Base-by-base conservation (phyloP, 2,329 filamentous ascomycete genomes). In the Phaeomoniella chlamydospora region DNA sequence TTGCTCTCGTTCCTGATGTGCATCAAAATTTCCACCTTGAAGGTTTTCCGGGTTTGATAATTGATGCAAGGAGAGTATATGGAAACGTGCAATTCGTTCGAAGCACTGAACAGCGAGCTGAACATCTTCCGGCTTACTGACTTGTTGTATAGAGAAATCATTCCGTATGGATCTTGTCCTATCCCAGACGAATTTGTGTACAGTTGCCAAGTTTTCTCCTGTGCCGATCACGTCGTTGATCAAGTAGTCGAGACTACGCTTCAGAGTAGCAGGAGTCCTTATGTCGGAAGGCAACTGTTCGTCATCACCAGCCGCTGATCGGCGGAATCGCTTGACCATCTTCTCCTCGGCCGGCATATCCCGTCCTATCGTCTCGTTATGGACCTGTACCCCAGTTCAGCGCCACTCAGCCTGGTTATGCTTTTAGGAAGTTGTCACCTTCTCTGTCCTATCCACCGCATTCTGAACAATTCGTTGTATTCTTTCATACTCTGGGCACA, bases 101-200 rank as follows among this genome's bases (percentile, higher is more conserved):
- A 72, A 66, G 45, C 72, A 77, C 15, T 69, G 67, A 4, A 78
- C 68, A 3, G 72, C 69, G 14, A 69, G 62, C 33, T 58, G 54
- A 22, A 77, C 62, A 47, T 77, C 68, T n/a, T 62, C 57, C n/a
- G 58, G 51, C 41, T 67, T 68, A 5, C 65, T 68, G 39, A 76
- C 55, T 46, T 72, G 68, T 49, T 77, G 72, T 14, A 77, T 74
- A 2, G 71, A 72, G 35, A 77, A 72, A 49, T 79, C 74, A 46
- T 77, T 78, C 29, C 74, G 67, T 39, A 79, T 68, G 4, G 71
- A 73, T 33, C 74, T 64, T 19, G 73, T 77, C 13, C 74, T 65
- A 48, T 78, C 74, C 74, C 74, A 79, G 16, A 78, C 64, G 50
- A 77, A 79, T 41, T 68, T 67, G 46, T 77, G 70, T 10, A 75